Conservation (phyloP, 148 eudicot species). For the Rhododendron kiyosumense region DNA sequence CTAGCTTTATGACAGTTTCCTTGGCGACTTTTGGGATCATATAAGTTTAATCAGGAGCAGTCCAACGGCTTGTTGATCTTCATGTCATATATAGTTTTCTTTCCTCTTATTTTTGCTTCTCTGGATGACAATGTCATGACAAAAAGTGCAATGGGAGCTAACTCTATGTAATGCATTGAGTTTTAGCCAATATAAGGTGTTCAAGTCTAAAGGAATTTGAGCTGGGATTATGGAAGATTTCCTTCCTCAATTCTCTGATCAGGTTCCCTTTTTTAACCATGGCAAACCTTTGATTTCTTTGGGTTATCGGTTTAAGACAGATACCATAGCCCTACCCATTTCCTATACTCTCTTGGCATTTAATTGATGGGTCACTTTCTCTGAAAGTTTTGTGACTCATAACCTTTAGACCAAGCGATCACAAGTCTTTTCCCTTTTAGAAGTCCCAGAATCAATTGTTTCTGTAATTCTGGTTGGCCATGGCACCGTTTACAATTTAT, state of each 20-base stretch:
- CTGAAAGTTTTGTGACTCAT: background rate
- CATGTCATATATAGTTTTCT: background rate
- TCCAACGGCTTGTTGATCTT: background rate
- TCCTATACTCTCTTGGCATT: background rate
- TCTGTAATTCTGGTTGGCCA: background rate
- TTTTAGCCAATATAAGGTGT: background rate
- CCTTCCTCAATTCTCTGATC: background rate
- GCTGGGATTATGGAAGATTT: background rate
- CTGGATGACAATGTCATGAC: background rate
- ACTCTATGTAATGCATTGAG: background rate
- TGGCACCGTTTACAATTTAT: background rate
- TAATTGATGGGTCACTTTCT: background rate
- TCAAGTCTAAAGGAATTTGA: background rate
- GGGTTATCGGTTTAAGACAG: background rate
- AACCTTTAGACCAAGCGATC: background rate
- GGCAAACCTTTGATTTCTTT: background rate
- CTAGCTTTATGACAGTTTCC: background rate
- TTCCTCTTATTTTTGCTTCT: background rate
- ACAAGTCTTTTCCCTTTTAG: background rate
- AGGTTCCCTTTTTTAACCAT: background rate
- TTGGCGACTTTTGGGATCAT: background rate
- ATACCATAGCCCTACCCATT: background rate
- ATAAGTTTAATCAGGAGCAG: background rate
- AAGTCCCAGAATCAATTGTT: background rate
- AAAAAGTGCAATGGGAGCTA: background rate